phyloP scores from a whole-genome alignment of 2,329 filamentous ascomycete genomes.

The Diplodia corticola region DNA sequence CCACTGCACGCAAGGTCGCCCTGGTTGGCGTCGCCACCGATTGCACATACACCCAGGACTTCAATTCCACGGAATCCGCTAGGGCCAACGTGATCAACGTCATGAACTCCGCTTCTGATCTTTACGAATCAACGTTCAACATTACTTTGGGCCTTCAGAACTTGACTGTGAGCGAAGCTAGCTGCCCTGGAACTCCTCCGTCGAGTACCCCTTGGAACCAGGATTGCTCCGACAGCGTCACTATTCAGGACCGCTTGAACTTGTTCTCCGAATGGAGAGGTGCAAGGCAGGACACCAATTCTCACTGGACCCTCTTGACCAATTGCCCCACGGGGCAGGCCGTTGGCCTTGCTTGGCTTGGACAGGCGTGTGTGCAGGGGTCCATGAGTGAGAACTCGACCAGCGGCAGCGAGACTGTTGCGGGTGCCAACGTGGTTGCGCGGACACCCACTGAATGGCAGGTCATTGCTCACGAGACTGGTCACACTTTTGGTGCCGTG shows the following conservation, averaged over 20 bases:
- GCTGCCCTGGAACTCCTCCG: slow-evolving; percentile 71
- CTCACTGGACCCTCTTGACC: slow-evolving; percentile 88
- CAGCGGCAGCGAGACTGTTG: slow-evolving; percentile 65
- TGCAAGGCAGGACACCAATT: slow-evolving; percentile 72
- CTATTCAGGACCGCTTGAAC: slow-evolving; percentile 78
- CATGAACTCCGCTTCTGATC: slow-evolving; percentile 81
- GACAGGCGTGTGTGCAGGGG: slow-evolving; percentile 73
- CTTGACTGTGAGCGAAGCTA: slow-evolving; percentile 70
- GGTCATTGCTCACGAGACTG: slow-evolving; percentile 90
- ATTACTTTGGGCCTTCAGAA: slow-evolving; percentile 90
- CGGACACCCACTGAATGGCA: slow-evolving; percentile 87
- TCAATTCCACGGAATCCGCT: slow-evolving; percentile 65
- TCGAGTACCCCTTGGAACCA: slow-evolving; percentile 80
- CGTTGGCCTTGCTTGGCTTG: slow-evolving; percentile 90
- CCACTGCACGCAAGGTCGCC: slow-evolving; percentile 85
- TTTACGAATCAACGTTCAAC: slow-evolving; percentile 92
- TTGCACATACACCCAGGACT: slow-evolving; percentile 78
- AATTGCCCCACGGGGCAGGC: slow-evolving; percentile 79
- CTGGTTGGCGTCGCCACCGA: slow-evolving; percentile 90
- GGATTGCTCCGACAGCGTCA: slow-evolving; percentile 61
- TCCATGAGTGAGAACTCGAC: slow-evolving; percentile 44
- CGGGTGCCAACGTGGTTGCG: slow-evolving; percentile 86
- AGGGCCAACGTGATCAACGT: slow-evolving; percentile 75
- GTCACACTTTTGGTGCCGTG: slow-evolving; percentile 92
- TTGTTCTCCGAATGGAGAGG: slow-evolving; percentile 89